Base-by-base conservation (phyloP, 106 monocot species). In the Apostasia shenzhenica region DNA sequence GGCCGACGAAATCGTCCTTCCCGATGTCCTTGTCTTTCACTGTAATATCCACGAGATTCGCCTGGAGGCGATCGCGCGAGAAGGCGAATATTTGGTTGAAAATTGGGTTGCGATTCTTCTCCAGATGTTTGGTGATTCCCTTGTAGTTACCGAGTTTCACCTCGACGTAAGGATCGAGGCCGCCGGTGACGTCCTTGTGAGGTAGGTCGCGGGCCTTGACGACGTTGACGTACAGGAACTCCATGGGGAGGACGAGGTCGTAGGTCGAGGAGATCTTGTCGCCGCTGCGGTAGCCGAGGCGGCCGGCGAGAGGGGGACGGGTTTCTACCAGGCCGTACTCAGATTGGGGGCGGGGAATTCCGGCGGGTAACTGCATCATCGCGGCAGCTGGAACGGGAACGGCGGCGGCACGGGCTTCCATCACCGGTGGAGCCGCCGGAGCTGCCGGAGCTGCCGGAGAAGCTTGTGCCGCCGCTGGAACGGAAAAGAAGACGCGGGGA, bases 161-260 rank as follows among this genome's bases (percentile, higher is more conserved):
- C 77, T 95, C 95, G 40, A 82, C 95, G 76, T 88, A 91, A 45
- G 95, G 88, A 59, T 95, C 95, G 2, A 88, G 70, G 48, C 75
- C 74, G 1, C 91, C 91, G 48, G 82, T 79, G 48, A 85, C 1
- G 77, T 88, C 91, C 85, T 67, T 91, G 47, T 81, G 45, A 10
- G 94, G 91, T 54, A 95, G 83, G 49, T 91, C 81, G 43, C 83
- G 71, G 1, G 95, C 95, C 75, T 95, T 95, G 12, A 91, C 95
- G 12, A 95, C 86, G 67, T 61, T 86, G 13, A 95, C 91, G 63
- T 95, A 95, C 12, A 95, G 83, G 73, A 68, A 94, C 12, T 75
- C 68, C 91, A 94, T 94, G 79, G 77, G 91, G 73, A 88, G 91
- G 45, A 95, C 95, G 42, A 95, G 78, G 66, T 95, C 95, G 69